Base-by-base conservation (phyloP, 805 yeast species). In the Zygotorulaspora danielsina region DNA sequence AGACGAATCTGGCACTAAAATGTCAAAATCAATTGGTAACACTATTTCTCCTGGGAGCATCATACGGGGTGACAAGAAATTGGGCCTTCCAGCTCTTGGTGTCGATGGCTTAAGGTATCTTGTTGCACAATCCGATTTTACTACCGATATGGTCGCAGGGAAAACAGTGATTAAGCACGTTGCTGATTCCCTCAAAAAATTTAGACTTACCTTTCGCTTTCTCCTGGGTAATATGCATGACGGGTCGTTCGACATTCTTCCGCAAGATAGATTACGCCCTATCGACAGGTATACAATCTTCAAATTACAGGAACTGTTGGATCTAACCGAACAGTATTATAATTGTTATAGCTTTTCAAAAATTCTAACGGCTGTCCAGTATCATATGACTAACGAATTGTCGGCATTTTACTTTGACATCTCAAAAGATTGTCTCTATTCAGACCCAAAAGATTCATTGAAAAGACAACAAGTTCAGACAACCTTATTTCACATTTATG, bases 11-110 rank as follows among this genome's bases (percentile, higher is more conserved):
- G 90, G 93, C 12, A 73, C 74, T 41, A 93, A 93, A 54, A 90
- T 90, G 97, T 89, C 97, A 3, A 93, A 93, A 57, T 86, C 96
- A 0, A 64, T 84, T 26, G 96, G 97, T 0, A 93, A 93, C 51
- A 79, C 79, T 0, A 73, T 89, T 15, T 59, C 74, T 1, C 97
- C 97, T 0, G 53, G 53, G 3, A 78, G 78, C 24, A 75, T 87
- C 6, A 75, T 90, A 24, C 64, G 73, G 25, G 95, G 94, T 2
- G 68, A 69, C 42, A 62, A 64, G 38, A 66, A 72, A 4, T 60
- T 63, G 6, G 65, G 67, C 22, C 50, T 75, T 11, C 85, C 87
- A 1, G 70, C 79, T 10, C 65, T 90, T 15, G 97, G 98, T 8
- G 75, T 86, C 12, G 97, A 89, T 59, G 98, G 98, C 0, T 66